phyloP scores from a whole-genome alignment of 2,329 filamentous ascomycete species.

The Chaetomium olivaceum region DNA sequence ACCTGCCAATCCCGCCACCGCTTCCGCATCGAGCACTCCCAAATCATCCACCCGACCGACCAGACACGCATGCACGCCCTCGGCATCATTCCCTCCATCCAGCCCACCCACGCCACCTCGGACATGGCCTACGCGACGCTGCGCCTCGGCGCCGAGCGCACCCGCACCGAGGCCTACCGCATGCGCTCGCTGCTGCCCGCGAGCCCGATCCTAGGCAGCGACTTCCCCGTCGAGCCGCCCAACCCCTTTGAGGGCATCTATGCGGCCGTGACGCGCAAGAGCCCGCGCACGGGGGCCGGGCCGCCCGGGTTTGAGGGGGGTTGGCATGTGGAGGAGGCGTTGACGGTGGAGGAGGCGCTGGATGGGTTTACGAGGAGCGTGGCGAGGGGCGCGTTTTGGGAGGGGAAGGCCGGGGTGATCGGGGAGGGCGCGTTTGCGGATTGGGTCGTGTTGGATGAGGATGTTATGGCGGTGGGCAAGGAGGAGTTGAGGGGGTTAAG shows the following conservation, averaged over 20 bases:
- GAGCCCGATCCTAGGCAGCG: slow-evolving; percentile 62
- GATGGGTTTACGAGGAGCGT: slow-evolving; percentile 62
- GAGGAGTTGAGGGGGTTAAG: slow-evolving; percentile 55
- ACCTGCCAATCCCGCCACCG: slow-evolving; percentile 55
- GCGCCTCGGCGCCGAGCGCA: slow-evolving; percentile 59
- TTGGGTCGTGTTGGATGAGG: slow-evolving; percentile 67
- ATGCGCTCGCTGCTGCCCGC: slow-evolving; percentile 62
- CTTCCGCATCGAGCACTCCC: slow-evolving; percentile 70
- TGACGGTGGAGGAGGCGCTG: slow-evolving; percentile 61
- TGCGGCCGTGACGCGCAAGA: slow-evolving; percentile 63
- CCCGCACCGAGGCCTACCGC: slow-evolving; percentile 60
- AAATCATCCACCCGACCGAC: slow-evolving; percentile 68
- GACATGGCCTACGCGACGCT: slow-evolving; percentile 67
- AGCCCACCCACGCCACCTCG: slow-evolving; percentile 71
- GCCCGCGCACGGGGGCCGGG: slow-evolving; percentile 57
- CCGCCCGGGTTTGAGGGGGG: slow-evolving; percentile 52
- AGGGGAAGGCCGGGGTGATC: slow-evolving; percentile 61
- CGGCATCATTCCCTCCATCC: slow-evolving; percentile 67
- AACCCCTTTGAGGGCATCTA: slow-evolving; percentile 69
- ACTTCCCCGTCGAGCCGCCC: slow-evolving; percentile 71
- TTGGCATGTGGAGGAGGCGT: slow-evolving; percentile 61
- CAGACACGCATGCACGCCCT: slow-evolving; percentile 59
- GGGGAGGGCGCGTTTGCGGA: slow-evolving; percentile 63
- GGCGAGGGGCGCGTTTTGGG: slow-evolving; percentile 60
- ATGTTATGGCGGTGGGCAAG: slow-evolving; percentile 51